Evolutionary conservation across 2,329 filamentous ascomycete genomes (phyloP).

Genomic region (Ustilaginoidea virens): DNA sequence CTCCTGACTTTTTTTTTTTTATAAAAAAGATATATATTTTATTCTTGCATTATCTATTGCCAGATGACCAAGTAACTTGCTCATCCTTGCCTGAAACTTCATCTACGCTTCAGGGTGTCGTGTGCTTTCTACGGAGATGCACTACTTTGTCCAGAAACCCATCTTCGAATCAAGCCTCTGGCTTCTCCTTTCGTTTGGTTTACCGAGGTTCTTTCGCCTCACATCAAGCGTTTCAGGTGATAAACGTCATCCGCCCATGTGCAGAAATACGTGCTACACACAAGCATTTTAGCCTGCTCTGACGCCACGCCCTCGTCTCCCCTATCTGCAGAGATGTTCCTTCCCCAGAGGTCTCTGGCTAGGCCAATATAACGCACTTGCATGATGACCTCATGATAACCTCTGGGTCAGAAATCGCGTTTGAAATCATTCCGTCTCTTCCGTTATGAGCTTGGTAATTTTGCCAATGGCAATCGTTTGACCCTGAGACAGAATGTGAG

Average conservation of each 20-base stretch:
- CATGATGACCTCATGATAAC: too few relatives aligned
- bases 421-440: slow-evolving; percentile 9
- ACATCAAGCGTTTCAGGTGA: too few relatives aligned
- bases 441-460: slow-evolving; percentile 71
- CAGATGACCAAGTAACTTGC: background rate
- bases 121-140: slow-evolving; percentile 1
- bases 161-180: background rate
- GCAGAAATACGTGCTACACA: too few relatives aligned
- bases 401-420: too few relatives aligned
- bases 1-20: too few relatives aligned
- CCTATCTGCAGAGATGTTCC: too few relatives aligned
- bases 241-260: too few relatives aligned
- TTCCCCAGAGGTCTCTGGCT: too few relatives aligned
- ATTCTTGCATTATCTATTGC: too few relatives aligned
- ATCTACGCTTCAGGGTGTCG: background rate
- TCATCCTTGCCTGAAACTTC: background rate
- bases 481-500: slow-evolving; percentile 54
- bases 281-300: background rate
- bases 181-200: background rate
- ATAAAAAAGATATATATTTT: too few relatives aligned
- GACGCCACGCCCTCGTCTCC: too few relatives aligned
- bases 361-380: too few relatives aligned
- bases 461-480: slow-evolving; percentile 99
- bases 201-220: slow-evolving; percentile 1
- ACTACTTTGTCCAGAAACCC: background rate